phyloP scores from a whole-genome alignment of 768 basidiomycete species.

The Podaxis sp. region DNA sequence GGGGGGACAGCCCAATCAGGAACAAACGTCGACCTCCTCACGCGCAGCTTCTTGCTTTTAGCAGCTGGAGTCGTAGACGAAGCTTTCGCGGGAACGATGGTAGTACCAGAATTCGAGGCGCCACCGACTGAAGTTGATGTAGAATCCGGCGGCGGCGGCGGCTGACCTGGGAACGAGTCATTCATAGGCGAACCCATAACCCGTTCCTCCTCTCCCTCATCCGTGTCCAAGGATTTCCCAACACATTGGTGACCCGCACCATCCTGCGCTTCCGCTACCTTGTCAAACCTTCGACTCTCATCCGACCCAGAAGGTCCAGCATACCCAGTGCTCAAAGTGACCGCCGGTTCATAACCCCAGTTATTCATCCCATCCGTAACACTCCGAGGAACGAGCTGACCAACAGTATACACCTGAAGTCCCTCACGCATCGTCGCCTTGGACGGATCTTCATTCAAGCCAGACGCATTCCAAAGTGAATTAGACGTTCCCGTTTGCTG shows the following conservation, averaged over 20 bases:
- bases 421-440: slow-evolving; percentile 49
- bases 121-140: slow-evolving; percentile 18
- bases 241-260: neutral
- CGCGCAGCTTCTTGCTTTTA: slow-evolving; percentile 43
- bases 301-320: neutral
- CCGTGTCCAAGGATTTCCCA: slow-evolving; percentile 1
- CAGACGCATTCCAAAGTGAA: slow-evolving; percentile 1
- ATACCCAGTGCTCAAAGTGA: slow-evolving; percentile 1
- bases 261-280: neutral
- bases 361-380: slow-evolving; percentile 23
- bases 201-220: slow-evolving; percentile 22
- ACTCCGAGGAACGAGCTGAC: slow-evolving; percentile 64
- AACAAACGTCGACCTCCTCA: slow-evolving; percentile 75
- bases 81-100: neutral
- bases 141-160: neutral
- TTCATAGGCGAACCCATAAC: slow-evolving; percentile 33
- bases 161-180: slow-evolving; percentile 8
- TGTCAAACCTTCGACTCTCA: neutral
- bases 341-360: slow-evolving; percentile 53
- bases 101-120: neutral
- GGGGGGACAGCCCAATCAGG: slow-evolving; percentile 92
- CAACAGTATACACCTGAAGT: slow-evolving; percentile 76
- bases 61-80: neutral
- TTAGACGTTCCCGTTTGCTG: neutral
- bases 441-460: slow-evolving; percentile 6